phyloP scores from a whole-genome alignment of 176 grass and related monocot species.

The Cymbopogon citratus region DNA sequence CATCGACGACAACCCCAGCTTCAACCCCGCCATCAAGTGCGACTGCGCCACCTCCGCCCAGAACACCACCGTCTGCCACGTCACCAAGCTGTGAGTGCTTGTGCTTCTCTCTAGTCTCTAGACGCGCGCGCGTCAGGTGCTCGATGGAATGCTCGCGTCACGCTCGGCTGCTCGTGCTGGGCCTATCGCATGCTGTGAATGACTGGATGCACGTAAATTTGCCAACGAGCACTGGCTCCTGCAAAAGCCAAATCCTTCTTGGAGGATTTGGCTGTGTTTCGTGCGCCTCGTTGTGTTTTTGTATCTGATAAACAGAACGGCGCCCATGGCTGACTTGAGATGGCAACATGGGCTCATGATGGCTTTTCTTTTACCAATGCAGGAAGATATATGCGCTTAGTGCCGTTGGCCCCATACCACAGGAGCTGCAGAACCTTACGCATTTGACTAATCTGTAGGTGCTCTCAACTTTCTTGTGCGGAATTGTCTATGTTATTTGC shows the following conservation, averaged over 20 bases:
- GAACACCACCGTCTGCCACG: constrained; percentile 58
- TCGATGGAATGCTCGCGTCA: neutral
- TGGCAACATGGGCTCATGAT: neutral
- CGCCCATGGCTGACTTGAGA: neutral
- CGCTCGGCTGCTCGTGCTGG: too few relatives aligned
- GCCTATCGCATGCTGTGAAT: neutral
- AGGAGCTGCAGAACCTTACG: constrained; percentile 58
- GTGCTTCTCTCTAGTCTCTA: neutral
- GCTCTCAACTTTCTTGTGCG: neutral
- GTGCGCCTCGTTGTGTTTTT: neutral
- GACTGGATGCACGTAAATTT: neutral
- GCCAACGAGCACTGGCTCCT: neutral
- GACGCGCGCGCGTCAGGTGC: neutral
- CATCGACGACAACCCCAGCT: constrained; percentile 10
- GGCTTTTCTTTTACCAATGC: neutral
- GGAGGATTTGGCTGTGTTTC: neutral
- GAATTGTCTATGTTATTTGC: neutral
- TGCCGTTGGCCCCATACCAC: constrained; percentile 49
- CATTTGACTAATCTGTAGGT: constrained; percentile 56
- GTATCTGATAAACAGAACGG: neutral
- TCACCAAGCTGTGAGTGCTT: constrained; percentile 50
- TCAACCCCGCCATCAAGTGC: constrained; percentile 70
- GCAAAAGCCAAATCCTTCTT: neutral
- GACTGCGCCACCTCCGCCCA: constrained; percentile 30
- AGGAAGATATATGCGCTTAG: constrained; percentile 42